A percentile compares a stretch with the other conserved stretches of the same genome.
phyloP scores from a whole-genome alignment of 306 rosid genomes.

The Arachis hypogaea region DNA sequence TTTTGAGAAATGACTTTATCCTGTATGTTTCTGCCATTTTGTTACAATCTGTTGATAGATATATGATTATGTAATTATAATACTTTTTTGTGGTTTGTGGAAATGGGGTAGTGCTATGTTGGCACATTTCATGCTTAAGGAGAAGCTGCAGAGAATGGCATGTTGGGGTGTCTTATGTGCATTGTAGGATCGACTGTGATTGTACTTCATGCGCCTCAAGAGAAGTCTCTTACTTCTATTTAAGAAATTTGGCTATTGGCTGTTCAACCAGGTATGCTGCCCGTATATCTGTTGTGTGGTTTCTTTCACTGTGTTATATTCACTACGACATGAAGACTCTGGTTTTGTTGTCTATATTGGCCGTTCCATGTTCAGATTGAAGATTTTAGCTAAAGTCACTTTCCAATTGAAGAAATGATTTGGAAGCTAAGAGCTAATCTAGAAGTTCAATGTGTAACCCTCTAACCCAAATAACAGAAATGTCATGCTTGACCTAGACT shows the following conservation, averaged over 20 bases:
- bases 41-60: not conserved
- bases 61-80: not conserved
- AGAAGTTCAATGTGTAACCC: conserved; percentile 13
- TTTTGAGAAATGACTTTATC: no score
- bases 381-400: conserved; percentile 17
- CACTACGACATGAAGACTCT: not conserved
- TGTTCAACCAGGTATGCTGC: conserved; percentile 70
- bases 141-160: conserved; percentile 83
- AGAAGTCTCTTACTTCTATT: conserved; percentile 62
- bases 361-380: conserved; percentile 1
- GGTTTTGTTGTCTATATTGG: not conserved
- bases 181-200: conserved; percentile 73
- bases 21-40: not conserved
- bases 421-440: conserved; percentile 18
- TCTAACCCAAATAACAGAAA: conserved; percentile 29
- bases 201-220: conserved; percentile 83
- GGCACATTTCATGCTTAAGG: conserved; percentile 82
- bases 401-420: not conserved
- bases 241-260: conserved; percentile 82
- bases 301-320: not conserved
- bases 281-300: not conserved
- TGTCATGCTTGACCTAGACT: conserved; percentile 22
- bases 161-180: conserved; percentile 85
- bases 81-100: conserved; percentile 30
- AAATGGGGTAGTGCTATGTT: conserved; percentile 67